Conservation (phyloP, 106 monocot genomes). For the Triglochin maritima region DNA sequence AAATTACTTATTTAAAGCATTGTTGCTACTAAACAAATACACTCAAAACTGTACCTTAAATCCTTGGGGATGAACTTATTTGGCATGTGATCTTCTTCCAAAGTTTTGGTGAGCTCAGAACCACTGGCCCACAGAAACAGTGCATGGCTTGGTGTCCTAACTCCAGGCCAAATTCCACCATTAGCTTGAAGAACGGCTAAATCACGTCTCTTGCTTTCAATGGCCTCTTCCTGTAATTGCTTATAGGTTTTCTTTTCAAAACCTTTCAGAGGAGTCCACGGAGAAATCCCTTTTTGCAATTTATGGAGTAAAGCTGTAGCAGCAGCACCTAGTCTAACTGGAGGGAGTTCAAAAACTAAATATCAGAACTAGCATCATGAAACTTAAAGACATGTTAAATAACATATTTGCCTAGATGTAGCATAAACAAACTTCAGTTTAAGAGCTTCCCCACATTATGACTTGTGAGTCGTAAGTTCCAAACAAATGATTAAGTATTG, state of each 20-base stretch:
- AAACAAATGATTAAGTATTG: no score
- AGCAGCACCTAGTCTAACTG: conserved; percentile 78
- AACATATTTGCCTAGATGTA: neutral
- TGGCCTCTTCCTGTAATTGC: conserved; percentile 72
- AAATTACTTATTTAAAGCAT: no score
- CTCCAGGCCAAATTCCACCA: conserved; percentile 78
- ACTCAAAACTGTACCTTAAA: conserved; percentile 31
- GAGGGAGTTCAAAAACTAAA: conserved; percentile 1
- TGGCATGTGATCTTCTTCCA: conserved; percentile 79
- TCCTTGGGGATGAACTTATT: conserved; percentile 79
- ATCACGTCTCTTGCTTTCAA: conserved; percentile 82
- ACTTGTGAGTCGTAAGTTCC: no score
- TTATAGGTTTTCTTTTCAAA: conserved; percentile 74
- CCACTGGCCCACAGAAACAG: conserved; percentile 91
- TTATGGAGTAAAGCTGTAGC: conserved; percentile 74
- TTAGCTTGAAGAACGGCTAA: conserved; percentile 84
- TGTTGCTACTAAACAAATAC: neutral
- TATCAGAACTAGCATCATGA: no score
- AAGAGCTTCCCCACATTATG: no score
- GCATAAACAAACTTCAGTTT: no score
- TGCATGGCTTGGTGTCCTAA: conserved; percentile 76
- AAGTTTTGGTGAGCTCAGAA: conserved; percentile 59
- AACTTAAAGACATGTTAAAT: no score
- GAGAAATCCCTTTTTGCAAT: conserved; percentile 65
- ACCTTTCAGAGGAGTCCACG: conserved; percentile 67